A percentile compares a stretch with the other conserved stretches of the same genome.
Conservation (phyloP, 345 rosid species). For the Acer yangbiense region DNA sequence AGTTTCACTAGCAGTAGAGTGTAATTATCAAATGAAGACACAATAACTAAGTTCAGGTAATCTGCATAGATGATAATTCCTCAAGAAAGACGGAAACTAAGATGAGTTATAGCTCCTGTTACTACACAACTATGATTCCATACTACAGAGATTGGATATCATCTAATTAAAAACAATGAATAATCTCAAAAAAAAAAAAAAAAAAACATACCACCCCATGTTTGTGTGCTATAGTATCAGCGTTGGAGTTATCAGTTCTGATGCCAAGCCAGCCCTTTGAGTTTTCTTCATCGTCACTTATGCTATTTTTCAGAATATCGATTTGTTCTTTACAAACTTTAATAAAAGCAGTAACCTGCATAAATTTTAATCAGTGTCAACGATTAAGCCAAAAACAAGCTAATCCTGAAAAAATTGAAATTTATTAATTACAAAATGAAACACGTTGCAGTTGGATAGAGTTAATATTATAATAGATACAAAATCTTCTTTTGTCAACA, state of each 20-base stretch:
- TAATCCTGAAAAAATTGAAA: background rate
- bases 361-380: background rate
- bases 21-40: background rate
- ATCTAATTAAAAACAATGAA: background rate
- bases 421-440: background rate
- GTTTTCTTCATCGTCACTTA: slow-evolving; percentile 67
- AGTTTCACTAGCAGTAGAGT: background rate
- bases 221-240: slow-evolving; percentile 86
- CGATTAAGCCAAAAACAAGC: slow-evolving; percentile 2
- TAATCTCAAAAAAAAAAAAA: slow-evolving; percentile 2
- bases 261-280: slow-evolving; percentile 85
- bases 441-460: background rate
- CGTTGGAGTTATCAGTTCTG: slow-evolving; percentile 52
- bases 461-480: background rate
- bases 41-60: background rate
- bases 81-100: background rate
- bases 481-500: background rate
- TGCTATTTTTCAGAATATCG: slow-evolving; percentile 71
- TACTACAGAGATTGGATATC: background rate
- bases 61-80: background rate
- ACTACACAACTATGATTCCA: background rate
- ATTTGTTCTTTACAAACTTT: slow-evolving; percentile 91
- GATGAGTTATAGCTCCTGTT: background rate
- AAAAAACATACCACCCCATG: slow-evolving; percentile 85
- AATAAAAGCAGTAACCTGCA: slow-evolving; percentile 78